Conservation (phyloP, 2,329 filamentous ascomycete species). For the Ophiocordyceps camponoti-saundersi region DNA sequence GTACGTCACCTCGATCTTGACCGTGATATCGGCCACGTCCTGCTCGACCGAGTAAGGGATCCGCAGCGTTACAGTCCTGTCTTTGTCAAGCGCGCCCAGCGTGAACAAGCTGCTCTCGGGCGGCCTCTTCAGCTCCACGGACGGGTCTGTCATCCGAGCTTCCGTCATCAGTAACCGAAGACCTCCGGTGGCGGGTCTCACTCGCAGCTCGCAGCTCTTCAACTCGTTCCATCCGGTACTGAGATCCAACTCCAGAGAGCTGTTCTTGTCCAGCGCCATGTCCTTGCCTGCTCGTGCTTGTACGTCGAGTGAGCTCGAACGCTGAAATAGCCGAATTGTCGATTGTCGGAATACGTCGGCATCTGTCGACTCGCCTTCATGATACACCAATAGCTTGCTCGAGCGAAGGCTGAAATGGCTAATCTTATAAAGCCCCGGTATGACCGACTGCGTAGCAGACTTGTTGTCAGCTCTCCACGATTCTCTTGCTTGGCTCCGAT, state of each 20-base stretch:
- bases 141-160: slow-evolving; percentile 28
- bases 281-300: slow-evolving; percentile 48
- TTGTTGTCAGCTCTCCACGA: slow-evolving; percentile 7
- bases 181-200: slow-evolving; percentile 49
- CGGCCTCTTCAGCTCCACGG: slow-evolving; percentile 26
- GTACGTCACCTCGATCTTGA: slow-evolving; percentile 64
- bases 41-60: slow-evolving; percentile 77
- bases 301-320: slow-evolving; percentile 49
- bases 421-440: slow-evolving; percentile 59
- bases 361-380: slow-evolving; percentile 39
- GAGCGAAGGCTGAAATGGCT: slow-evolving; percentile 52
- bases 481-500: not conserved
- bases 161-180: slow-evolving; percentile 46
- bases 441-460: slow-evolving; percentile 32
- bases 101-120: slow-evolving; percentile 36
- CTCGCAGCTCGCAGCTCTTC: slow-evolving; percentile 37
- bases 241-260: slow-evolving; percentile 59
- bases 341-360: slow-evolving; percentile 38
- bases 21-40: slow-evolving; percentile 50
- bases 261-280: slow-evolving; percentile 65
- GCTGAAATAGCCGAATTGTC: slow-evolving; percentile 58
- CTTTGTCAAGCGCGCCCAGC: slow-evolving; percentile 27
- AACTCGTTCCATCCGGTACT: slow-evolving; percentile 59
- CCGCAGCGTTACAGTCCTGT: slow-evolving; percentile 36
- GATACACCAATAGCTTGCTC: slow-evolving; percentile 46